phyloP scores from a whole-genome alignment of 176 grass and related monocot genomes.

The Avena insularis region DNA sequence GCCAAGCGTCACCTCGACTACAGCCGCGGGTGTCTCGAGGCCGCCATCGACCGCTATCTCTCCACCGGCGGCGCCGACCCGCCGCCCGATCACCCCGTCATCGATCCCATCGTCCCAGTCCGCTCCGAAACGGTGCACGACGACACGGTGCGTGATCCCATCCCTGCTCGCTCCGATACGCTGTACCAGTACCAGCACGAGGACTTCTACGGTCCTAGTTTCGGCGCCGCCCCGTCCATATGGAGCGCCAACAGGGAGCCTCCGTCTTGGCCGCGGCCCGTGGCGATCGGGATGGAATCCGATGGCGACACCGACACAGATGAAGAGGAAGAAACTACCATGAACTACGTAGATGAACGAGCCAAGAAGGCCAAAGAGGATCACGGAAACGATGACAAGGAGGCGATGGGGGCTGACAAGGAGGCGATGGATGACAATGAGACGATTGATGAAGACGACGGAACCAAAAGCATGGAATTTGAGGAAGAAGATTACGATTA shows the following conservation, averaged over 20 bases:
- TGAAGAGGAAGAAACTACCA: not conserved
- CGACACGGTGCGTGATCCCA: constrained; percentile 25
- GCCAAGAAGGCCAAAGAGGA: not conserved
- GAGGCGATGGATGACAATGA: not conserved
- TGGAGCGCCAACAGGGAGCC: not conserved
- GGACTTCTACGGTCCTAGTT: constrained; percentile 30
- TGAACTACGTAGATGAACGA: not conserved
- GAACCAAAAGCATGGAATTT: not conserved
- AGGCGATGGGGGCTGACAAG: too few species aligned
- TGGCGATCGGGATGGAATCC: constrained; percentile 8
- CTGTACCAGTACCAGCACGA: constrained; percentile 34
- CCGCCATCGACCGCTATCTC: constrained; percentile 51
- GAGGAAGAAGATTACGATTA: not conserved
- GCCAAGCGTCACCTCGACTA: constrained; percentile 47
- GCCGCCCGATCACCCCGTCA: not conserved
- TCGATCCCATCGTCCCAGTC: not conserved
- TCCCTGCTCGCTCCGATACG: constrained; percentile 40
- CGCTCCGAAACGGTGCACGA: not conserved
- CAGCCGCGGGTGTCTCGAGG: constrained; percentile 60
- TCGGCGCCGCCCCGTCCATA: constrained; percentile 14
- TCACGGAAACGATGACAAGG: not conserved
- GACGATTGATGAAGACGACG: not conserved
- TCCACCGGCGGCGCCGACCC: not conserved
- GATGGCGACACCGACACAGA: not conserved
- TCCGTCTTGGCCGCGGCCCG: not conserved